These are phyloP conservation scores for Pisolithus albus DNA, from an alignment of 768 basidiomycete genomes.

Conservation along the genomic window DNA sequence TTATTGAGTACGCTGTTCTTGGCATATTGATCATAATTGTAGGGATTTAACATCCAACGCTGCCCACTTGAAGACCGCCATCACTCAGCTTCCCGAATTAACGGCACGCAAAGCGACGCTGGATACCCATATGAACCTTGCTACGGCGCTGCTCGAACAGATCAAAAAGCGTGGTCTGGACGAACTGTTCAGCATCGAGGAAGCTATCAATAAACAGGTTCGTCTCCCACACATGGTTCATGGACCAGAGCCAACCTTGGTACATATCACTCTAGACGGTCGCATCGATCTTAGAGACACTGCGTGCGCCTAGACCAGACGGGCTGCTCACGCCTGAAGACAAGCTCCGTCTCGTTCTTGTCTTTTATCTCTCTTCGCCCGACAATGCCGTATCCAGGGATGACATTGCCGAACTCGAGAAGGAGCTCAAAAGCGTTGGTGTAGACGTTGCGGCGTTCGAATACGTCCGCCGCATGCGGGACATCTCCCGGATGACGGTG, in stretches of 20 bases:
- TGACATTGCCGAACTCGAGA: conserved; percentile 81
- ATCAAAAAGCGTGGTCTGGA: conserved; percentile 94
- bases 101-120: conserved; percentile 95
- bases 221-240: conserved; percentile 2
- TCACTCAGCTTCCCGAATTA: conserved; percentile 92
- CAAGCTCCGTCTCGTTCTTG: conserved; percentile 90
- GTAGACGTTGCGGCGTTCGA: conserved; percentile 81
- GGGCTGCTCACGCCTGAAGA: conserved; percentile 66
- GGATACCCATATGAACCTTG: conserved; percentile 99
- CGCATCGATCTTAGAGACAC: conserved; percentile 72
- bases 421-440: conserved; percentile 75
- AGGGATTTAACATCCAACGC: conserved; percentile 92
- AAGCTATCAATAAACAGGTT: conserved; percentile 82
- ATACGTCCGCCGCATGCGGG: conserved; percentile 85
- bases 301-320: conserved; percentile 67
- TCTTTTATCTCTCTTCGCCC: conserved; percentile 86
- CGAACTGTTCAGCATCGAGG: conserved; percentile 96
- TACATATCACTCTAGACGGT: conserved; percentile 46
- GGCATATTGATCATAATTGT: conserved; percentile 6
- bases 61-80: conserved; percentile 90
- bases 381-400: conserved; percentile 81
- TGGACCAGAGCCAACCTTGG: neutral
- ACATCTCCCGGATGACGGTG: conserved; percentile 88
- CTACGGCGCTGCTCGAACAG: conserved; percentile 87
- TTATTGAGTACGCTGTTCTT: neutral